Evolutionary conservation across 192 early-diverging fungal genomes (phyloP).

Genomic region (Entomortierella lignicola): DNA sequence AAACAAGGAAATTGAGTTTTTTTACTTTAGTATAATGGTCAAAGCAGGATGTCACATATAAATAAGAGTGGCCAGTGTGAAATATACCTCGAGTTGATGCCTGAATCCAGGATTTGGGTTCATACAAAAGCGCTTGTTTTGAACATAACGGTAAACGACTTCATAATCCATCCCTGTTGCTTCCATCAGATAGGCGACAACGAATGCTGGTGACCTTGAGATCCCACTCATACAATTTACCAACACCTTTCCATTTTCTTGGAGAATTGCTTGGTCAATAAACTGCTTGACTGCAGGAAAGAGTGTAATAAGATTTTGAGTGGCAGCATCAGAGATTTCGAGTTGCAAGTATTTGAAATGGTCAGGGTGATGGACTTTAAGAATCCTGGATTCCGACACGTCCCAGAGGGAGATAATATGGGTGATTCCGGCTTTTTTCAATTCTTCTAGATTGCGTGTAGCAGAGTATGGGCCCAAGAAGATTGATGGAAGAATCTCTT

Average conservation of each 20-base stretch:
- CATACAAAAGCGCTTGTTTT: conserved; percentile 89
- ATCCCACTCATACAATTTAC: conserved; percentile 86
- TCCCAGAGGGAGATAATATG: conserved; percentile 86
- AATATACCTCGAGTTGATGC: conserved; percentile 77
- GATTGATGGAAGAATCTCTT: conserved; percentile 79
- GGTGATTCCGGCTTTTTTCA: conserved; percentile 71
- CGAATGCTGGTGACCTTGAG: conserved; percentile 85
- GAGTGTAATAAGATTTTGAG: conserved; percentile 86
- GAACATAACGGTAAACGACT: conserved; percentile 85
- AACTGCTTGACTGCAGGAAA: conserved; percentile 73
- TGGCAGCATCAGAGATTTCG: conserved; percentile 81
- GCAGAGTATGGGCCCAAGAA: conserved; percentile 84
- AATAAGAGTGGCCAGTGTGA: too few species aligned
- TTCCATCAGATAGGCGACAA: conserved; percentile 92
- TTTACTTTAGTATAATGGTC: background rate
- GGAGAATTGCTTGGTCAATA: conserved; percentile 61
- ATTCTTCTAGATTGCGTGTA: conserved; percentile 66
- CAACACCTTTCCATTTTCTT: conserved; percentile 63
- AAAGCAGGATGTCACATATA: background rate
- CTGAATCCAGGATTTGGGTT: conserved; percentile 87
- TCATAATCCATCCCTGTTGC: conserved; percentile 70
- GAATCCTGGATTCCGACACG: conserved; percentile 69
- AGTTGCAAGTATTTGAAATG: conserved; percentile 74
- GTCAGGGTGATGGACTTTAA: conserved; percentile 63
- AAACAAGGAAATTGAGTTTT: background rate